Base-by-base conservation (phyloP, 163 green algal species). In the Chlorella variabilis region DNA sequence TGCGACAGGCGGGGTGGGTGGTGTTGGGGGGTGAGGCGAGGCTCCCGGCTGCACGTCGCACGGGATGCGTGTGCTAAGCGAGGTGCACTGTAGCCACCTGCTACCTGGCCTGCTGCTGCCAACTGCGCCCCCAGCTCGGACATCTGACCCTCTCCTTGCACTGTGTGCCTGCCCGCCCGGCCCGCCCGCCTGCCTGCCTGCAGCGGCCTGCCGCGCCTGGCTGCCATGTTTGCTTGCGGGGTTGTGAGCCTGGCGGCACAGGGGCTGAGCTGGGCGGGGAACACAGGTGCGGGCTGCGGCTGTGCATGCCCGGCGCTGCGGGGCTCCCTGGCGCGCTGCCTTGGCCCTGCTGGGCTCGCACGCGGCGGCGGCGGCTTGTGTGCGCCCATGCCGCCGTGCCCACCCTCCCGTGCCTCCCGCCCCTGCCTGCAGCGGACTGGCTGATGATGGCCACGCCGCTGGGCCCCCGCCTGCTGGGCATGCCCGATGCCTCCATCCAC, bases 361-460 rank as follows among this genome's bases (percentile, higher is more conserved):
- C 15, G 11, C 45, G 11, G 45, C 45, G 11, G 45, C 45, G n/a
- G n/a, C n/a, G n/a, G n/a, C n/a, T n/a, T n/a, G n/a, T n/a, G n/a
- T n/a, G n/a, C n/a, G n/a, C n/a, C n/a, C n/a, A n/a, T 54, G 45
- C 45, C 45, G 45, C 45, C 15, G 45, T 54, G 11, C 11, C 15
- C 45, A 13, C 31, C 29, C 29, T 21, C 31, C 38, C 27, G 13
- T 49, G 39, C 39, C 67, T 15, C 39, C 2, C 11, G 41, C n/a
- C 41, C 21, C 39, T 17, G 2, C 25, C 6, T 58, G 34, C 54
- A 69, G 54, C 31, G 4, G 59, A 71, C 59, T 73, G 59, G 74
- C n/a, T 71, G 29, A 58, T 74, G 41, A 81, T 81, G 61, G 59
- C 61, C 7, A 73, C 75, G 4, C 75, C 75, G 41, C 59, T 81